Evolutionary conservation across 257 asterid species (phyloP), one percentile per base, ranked within the genome.

Genomic region (Knoxia roxburghii): DNA sequence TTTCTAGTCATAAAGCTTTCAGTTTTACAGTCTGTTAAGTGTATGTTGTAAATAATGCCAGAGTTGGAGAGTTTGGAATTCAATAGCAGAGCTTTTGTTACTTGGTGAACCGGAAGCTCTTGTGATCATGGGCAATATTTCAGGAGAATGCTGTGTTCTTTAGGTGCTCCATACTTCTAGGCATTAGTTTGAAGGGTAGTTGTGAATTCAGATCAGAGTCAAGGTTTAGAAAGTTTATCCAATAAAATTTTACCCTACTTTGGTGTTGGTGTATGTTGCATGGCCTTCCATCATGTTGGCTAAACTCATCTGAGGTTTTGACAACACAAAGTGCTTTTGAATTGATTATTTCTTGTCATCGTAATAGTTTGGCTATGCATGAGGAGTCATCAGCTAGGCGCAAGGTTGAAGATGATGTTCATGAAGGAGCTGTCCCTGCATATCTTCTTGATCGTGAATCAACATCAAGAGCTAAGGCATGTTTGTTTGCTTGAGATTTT

Each of bases 401-500:
- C 71, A 88, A 88, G 85, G 96, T 86, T 79, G 99, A 91, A 57
- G 97, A 93, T 52, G 79, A 85, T 70, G 99, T 90, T 56, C 88
- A 70, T 14, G 95, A 88, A 41, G 97, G 99, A 23, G 97, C 99
- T 71, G 69, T 87, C 73, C 99, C 99, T 77, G 95, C 97, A 27
- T 93, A 93, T 79, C 95, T 93, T 73, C 90, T 93, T 62, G 99
- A 93, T 75, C 99, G 99, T 90, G 95, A 93, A 39, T 85, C 80
- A 68, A 90, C 97, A 40, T 79, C 96, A 23, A 81, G 99, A 74
- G 95, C 96, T 0, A 93, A 93, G 97, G 99, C 81, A 75, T 45
- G 76, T 54, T 61, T 10, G 21, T 33, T 20, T 49, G 33, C 3
- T 26, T 30, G 37, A 62, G 53, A 41, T 60, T 24, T 48, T 43